Conservation (phyloP, 192 early-diverging fungal species). For the Umbelopsis sp. region DNA sequence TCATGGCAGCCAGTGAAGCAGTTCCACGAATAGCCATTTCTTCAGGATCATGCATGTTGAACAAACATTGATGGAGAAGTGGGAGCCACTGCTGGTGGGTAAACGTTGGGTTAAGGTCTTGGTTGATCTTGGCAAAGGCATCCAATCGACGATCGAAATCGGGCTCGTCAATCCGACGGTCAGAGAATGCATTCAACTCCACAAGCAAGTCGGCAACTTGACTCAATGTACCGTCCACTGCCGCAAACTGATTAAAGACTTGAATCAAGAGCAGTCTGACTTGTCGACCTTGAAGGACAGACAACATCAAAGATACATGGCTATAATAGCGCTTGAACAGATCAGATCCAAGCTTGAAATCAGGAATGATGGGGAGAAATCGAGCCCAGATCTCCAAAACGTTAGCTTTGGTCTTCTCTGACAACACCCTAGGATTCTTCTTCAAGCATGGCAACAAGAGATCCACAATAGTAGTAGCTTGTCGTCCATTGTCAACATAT, state of each 20-base stretch:
- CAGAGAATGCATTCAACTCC: conserved; percentile 82
- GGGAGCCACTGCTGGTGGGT: conserved; percentile 82
- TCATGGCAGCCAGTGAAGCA: conserved; percentile 71
- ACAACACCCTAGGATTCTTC: conserved; percentile 65
- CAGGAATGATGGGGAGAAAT: conserved; percentile 79
- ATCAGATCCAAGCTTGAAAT: conserved; percentile 32
- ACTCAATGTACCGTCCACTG: conserved; percentile 54
- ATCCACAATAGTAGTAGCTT: conserved; percentile 71
- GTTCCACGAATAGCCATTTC: conserved; percentile 89
- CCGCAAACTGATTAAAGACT: conserved; percentile 66
- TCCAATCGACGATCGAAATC: conserved; percentile 85
- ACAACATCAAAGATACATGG: conserved; percentile 71
- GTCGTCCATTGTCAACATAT: conserved; percentile 67
- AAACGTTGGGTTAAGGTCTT: conserved; percentile 66
- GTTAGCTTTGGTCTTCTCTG: conserved; percentile 81
- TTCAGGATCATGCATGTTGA: conserved; percentile 77
- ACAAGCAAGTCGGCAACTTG: conserved; percentile 57
- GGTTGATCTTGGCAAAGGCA: conserved; percentile 73
- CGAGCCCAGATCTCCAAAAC: conserved; percentile 79
- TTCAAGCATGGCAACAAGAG: conserved; percentile 85
- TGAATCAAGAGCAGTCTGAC: conserved; percentile 64
- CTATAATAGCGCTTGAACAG: conserved; percentile 65
- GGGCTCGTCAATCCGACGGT: conserved; percentile 76
- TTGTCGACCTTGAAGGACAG: conserved; percentile 59
- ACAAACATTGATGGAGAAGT: conserved; percentile 85